These are phyloP conservation scores for Cryphonectria parasitica DNA, from an alignment of 2,329 filamentous ascomycete genomes.

Conservation along the genomic window DNA sequence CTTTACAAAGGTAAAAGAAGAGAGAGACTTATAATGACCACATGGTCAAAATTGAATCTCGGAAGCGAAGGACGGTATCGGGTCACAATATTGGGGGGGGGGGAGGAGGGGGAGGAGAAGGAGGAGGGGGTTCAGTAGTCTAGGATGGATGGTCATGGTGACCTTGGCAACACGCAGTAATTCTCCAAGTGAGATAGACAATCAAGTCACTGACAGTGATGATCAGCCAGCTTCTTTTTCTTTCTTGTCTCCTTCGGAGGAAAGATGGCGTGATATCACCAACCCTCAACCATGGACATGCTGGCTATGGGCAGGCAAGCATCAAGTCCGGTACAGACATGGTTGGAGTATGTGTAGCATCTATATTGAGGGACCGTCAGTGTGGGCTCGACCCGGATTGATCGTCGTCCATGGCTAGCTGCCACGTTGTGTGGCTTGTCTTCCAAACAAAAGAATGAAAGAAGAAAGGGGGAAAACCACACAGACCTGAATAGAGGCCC, in stretches of 20 bases:
- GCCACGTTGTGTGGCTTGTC: not conserved
- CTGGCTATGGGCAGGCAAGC: not conserved
- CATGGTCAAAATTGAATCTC: not conserved
- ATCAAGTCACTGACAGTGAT: not conserved
- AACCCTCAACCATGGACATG: not conserved
- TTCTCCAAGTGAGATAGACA: not conserved
- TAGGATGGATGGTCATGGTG: not conserved
- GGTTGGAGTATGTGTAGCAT: not conserved
- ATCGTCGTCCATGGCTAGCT: not conserved
- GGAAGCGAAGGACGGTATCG: not conserved
- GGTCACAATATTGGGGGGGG: not conserved
- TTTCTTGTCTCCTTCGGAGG: not conserved
- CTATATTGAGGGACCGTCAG: not conserved
- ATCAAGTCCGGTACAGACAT: not conserved
- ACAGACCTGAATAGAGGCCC: not conserved
- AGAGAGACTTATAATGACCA: not conserved
- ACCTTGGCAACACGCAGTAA: not conserved
- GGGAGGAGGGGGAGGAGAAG: not conserved
- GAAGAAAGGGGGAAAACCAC: not conserved
- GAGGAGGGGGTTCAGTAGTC: not conserved
- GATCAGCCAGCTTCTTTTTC: not conserved
- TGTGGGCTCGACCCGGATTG: not conserved
- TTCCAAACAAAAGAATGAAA: not conserved
- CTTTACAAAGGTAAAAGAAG: not conserved
- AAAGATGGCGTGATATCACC: not conserved